Evolutionary conservation across 495 filamentous ascomycete genomes (phyloP).

Genomic region (Penicillium egyptiacum): DNA sequence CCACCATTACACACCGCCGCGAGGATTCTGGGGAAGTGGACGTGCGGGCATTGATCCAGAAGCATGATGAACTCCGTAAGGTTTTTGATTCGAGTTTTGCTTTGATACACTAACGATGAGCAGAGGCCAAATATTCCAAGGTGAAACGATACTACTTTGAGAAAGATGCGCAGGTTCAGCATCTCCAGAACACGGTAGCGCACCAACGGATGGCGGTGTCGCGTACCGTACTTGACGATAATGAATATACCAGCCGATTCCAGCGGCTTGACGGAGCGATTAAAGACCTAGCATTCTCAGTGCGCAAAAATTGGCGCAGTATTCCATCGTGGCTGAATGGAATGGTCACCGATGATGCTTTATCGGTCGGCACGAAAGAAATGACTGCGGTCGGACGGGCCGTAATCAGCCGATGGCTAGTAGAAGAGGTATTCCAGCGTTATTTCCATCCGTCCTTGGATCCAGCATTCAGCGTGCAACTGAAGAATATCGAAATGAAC

Average conservation of each 20-base stretch:
- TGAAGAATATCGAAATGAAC: constrained; percentile 88
- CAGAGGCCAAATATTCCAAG: constrained; percentile 94
- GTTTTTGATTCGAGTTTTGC: constrained; percentile 3
- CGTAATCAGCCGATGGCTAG: constrained; percentile 83
- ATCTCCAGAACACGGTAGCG: constrained; percentile 92
- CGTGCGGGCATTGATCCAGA: constrained; percentile 42
- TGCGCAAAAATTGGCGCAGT: constrained; percentile 86
- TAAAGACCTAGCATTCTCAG: constrained; percentile 90
- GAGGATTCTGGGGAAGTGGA: constrained; percentile 56
- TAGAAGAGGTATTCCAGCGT: constrained; percentile 85
- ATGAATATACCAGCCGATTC: constrained; percentile 88
- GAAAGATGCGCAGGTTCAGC: constrained; percentile 87
- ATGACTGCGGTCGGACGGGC: constrained; percentile 97
- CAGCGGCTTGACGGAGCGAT: constrained; percentile 91
- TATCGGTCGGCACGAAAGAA: constrained; percentile 81
- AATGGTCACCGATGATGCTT: constrained; percentile 80
- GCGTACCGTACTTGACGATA: constrained; percentile 92
- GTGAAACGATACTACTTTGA: constrained; percentile 98
- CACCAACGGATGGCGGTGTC: constrained; percentile 94
- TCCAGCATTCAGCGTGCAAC: constrained; percentile 64
- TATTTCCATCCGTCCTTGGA: constrained; percentile 92
- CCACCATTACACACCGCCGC: constrained; percentile 52
- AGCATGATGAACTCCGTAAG: constrained; percentile 68
- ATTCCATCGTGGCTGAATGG: constrained; percentile 76
- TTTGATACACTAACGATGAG: constrained; percentile 14